Evolutionary conservation across 345 rosid genomes (phyloP), one percentile per base, ranked within the genome.

Genomic region (Salix arbutifolia): DNA sequence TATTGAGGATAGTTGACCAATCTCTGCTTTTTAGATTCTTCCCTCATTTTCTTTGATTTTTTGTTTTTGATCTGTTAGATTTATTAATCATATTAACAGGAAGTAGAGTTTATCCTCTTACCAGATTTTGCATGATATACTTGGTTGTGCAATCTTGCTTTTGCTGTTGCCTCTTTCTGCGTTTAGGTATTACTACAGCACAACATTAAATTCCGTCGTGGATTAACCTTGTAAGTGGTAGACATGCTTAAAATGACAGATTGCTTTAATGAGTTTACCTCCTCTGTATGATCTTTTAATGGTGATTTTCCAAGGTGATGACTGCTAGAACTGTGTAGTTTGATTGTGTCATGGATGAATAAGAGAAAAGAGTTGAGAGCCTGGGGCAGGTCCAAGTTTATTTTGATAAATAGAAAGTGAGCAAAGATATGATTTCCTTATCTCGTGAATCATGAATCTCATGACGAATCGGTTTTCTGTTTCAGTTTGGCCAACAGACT

Each of bases 401-500:
- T 23, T 5, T 46, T 44, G 9, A 28, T n/a, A 33, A 23, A 30
- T 25, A 50, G 33, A 44, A 38, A 25, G 35, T n/a, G 21, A 30
- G 65, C 64, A n/a, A 73, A 37, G 21, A 70, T 70, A 58, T 31
- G 28, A 17, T 19, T 62, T 70, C n/a, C 30, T 16, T 28, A 58
- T 66, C 69, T 37, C 3, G 30, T 42, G 26, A 60, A n/a, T 33
- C 64, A 6, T 58, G n/a, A 31, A 50, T 79, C 75, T 50, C 58
- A 5, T 26, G 65, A 52, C 31, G 12, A 33, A 60, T 53, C 64
- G 28, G 31, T 73, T 74, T 78, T 69, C 14, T 44, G 35, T 79
- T 81, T 75, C 89, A 91, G 98, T 90, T 80, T 82, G 92, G 88
- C 78, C 91, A 90, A 77, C 97, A 88, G 83, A 76, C 83, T 33